Evolutionary conservation across 345 rosid species (phyloP).

Genomic region (Mercurialis annua): DNA sequence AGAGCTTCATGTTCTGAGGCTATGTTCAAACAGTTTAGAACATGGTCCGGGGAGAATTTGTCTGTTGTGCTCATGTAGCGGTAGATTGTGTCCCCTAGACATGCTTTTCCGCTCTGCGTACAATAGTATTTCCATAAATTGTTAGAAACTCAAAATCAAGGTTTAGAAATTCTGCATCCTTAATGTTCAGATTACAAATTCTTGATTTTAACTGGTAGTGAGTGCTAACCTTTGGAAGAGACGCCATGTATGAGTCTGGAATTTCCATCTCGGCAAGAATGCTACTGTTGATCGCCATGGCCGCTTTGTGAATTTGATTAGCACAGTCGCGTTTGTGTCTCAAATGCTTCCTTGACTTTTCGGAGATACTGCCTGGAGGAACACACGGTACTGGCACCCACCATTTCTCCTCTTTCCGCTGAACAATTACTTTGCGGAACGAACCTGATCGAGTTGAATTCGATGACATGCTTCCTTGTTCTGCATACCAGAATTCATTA

Average conservation of each 20-base stretch:
- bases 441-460: constrained; percentile 72
- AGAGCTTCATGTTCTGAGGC: constrained; percentile 88
- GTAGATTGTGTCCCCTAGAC: constrained; percentile 83
- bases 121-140: neutral
- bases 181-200: neutral
- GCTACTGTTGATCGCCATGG: constrained; percentile 83
- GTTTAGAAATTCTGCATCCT: no score
- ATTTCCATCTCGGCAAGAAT: constrained; percentile 88
- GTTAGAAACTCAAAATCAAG: neutral
- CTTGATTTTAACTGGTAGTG: neutral
- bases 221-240: constrained; percentile 80
- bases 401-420: constrained; percentile 92
- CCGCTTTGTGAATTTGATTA: constrained; percentile 91
- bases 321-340: constrained; percentile 63
- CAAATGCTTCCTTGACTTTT: constrained; percentile 68
- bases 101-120: constrained; percentile 69
- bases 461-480: constrained; percentile 70
- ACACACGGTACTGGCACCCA: constrained; percentile 94
- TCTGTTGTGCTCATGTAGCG: constrained; percentile 51
- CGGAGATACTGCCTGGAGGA: constrained; percentile 70
- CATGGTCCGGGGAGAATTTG: constrained; percentile 64
- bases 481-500: constrained; percentile 90
- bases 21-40: constrained; percentile 61
- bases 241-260: constrained; percentile 69
- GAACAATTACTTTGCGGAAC: constrained; percentile 60